Evolutionary conservation across 1,284 basidiomycete species (phyloP).

Genomic region (Heterobasidion irregulare): DNA sequence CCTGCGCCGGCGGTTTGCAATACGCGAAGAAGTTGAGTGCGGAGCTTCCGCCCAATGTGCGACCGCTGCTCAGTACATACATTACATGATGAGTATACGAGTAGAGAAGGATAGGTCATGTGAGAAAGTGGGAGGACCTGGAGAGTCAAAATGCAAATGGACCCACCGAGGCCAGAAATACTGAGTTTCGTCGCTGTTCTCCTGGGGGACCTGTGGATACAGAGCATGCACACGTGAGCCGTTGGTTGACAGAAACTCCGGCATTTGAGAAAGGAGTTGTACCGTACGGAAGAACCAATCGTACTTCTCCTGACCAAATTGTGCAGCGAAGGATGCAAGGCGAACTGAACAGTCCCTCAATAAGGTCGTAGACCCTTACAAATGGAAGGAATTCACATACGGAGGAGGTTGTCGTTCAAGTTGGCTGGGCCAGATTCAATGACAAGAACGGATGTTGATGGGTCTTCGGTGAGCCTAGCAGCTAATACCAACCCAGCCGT

Average conservation of each 20-base stretch:
- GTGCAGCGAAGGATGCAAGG: constrained; percentile 5
- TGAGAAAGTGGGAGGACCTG: background rate
- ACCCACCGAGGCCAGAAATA: constrained; percentile 14
- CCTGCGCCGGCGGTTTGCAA: constrained; percentile 17
- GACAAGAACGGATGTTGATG: constrained; percentile 24
- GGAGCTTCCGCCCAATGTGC: constrained; percentile 21
- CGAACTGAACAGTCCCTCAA: background rate
- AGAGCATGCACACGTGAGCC: background rate
- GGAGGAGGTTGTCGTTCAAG: constrained; percentile 21
- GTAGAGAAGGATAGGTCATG: background rate
- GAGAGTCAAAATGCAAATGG: background rate
- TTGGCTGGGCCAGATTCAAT: constrained; percentile 29
- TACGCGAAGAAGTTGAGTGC: constrained; percentile 17
- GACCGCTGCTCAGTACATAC: constrained; percentile 10
- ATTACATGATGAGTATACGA: too few species aligned
- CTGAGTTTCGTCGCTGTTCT: constrained; percentile 5
- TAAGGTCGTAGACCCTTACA: background rate
- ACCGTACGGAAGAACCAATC: constrained; percentile 24
- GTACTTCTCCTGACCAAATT: constrained; percentile 17
- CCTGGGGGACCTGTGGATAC: constrained; percentile 11
- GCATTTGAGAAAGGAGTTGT: background rate
- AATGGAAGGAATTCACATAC: constrained; percentile 9
- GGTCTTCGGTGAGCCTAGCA: constrained; percentile 17
- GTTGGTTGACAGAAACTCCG: background rate
- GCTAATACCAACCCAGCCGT: constrained; percentile 16